Conservation (phyloP, 2,329 filamentous ascomycete species). For the Immersiporthe knoxdaviesiana region DNA sequence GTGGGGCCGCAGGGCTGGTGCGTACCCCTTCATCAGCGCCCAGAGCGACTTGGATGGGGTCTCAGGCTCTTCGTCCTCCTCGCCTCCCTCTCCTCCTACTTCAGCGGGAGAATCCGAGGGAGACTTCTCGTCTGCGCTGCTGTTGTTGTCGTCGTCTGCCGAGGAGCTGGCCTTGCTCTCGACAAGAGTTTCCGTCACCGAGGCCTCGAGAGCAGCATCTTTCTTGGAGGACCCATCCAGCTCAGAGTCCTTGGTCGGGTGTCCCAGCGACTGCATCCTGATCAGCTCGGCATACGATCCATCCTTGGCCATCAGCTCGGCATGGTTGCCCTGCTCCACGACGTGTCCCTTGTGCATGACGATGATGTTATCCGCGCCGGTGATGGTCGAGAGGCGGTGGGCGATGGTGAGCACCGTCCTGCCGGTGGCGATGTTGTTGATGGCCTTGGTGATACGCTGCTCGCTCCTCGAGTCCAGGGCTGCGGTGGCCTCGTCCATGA, state of each 20-base stretch:
- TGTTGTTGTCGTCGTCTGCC: background rate
- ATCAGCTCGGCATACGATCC: constrained; percentile 61
- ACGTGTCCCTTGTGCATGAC: constrained; percentile 41
- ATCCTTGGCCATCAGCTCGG: constrained; percentile 56
- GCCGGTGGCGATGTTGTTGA: constrained; percentile 48
- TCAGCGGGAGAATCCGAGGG: background rate
- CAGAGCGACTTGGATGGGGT: constrained; percentile 25
- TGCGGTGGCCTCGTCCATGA: constrained; percentile 66
- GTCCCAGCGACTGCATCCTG: constrained; percentile 18
- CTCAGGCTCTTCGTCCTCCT: constrained; percentile 23
- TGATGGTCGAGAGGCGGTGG: constrained; percentile 49
- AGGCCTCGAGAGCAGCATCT: background rate
- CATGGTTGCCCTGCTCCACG: constrained; percentile 41
- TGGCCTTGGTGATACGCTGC: constrained; percentile 53
- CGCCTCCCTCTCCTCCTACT: constrained; percentile 8
- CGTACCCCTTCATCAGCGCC: constrained; percentile 21
- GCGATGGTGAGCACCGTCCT: constrained; percentile 63
- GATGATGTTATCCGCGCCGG: constrained; percentile 60
- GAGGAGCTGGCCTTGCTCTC: constrained; percentile 11
- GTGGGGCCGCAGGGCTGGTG: constrained; percentile 22
- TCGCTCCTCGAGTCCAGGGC: constrained; percentile 63
- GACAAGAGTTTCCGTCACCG: constrained; percentile 17
- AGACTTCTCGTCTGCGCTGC: background rate
- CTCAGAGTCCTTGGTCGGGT: background rate
- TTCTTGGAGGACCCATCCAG: background rate